Evolutionary conservation across 257 asterid genomes (phyloP), one percentile per base, ranked within the genome.

Genomic region (Fraxinus excelsior): DNA sequence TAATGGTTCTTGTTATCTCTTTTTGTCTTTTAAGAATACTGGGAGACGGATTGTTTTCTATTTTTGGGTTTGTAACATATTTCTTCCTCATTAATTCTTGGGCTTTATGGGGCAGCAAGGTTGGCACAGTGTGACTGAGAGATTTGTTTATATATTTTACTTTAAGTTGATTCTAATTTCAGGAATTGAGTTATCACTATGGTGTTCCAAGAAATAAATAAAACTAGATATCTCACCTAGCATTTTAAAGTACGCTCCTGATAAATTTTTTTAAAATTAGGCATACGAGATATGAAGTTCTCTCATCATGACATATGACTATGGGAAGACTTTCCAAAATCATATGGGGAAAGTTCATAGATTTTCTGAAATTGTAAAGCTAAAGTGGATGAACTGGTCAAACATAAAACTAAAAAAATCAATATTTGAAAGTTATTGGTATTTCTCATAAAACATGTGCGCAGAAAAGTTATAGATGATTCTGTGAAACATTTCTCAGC

Each of bases 401-500:
- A 13, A 71, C 67, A 53, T 31, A 56, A 28, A 42, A 28, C 44
- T 44, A n/a, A 19, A 74, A 78, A 78, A 71, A 74, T 42, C 37
- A 67, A 80, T 53, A 31, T 38, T 5, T 35, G 78, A 78, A 71
- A 72, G 80, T 72, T 72, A 70, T 70, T 62, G 31, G 74, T 69
- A 71, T 84, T 75, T 86, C 93, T 98, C 97, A 93, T 96, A 38
- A 96, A 94, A 89, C 98, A 93, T 81, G 93, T 90, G 32, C 98
- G 92, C 81, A 96, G 79, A 51, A 98, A 96, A 84, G 93, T 96
- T 79, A 96, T 93, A 77, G 99, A 96, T 71, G 99, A 91, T 81
- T 96, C 99, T 79, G 93, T 93, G 96, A 96, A 93, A 86, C 98
- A 96, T 84, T 88, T 91, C 84, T 96, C 99, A 75, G 98, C 91